A percentile compares a stretch with the other conserved stretches of the same genome.
phyloP scores from a whole-genome alignment of 305 asterid genomes.

The Euphrasia arctica region DNA sequence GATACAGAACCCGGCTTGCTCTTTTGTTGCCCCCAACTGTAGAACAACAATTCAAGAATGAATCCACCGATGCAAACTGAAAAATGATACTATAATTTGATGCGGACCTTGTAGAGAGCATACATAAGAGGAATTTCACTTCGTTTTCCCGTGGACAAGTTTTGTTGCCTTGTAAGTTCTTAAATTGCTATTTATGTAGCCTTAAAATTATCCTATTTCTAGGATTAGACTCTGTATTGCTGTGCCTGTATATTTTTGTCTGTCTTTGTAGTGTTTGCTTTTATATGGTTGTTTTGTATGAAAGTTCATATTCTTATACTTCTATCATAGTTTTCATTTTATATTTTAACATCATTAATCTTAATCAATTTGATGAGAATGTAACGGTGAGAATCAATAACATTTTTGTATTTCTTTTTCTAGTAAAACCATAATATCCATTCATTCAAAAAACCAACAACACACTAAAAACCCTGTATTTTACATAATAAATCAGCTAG shows the following conservation, averaged over 20 bases:
- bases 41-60: conserved; percentile 65
- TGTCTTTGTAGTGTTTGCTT: conserved; percentile 6
- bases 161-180: background rate
- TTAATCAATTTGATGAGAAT: too few species aligned
- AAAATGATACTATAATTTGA: background rate
- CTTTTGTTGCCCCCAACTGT: conserved; percentile 80
- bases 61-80: conserved; percentile 25
- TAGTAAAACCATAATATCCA: too few species aligned
- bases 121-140: background rate
- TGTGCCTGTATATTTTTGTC: background rate
- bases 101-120: background rate
- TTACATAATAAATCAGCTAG: too few species aligned
- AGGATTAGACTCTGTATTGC: conserved; percentile 12
- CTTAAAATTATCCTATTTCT: background rate
- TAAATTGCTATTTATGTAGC: conserved; percentile 9
- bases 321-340: too few species aligned
- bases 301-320: background rate
- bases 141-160: background rate
- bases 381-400: too few species aligned
- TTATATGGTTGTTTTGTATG: background rate
- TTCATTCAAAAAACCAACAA: too few species aligned
- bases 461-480: too few species aligned
- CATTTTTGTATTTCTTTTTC: too few species aligned
- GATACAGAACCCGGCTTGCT: conserved; percentile 78
- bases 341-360: too few species aligned